Conservation (phyloP, 2,329 filamentous ascomycete genomes). For the Aspergillus nomiae region DNA sequence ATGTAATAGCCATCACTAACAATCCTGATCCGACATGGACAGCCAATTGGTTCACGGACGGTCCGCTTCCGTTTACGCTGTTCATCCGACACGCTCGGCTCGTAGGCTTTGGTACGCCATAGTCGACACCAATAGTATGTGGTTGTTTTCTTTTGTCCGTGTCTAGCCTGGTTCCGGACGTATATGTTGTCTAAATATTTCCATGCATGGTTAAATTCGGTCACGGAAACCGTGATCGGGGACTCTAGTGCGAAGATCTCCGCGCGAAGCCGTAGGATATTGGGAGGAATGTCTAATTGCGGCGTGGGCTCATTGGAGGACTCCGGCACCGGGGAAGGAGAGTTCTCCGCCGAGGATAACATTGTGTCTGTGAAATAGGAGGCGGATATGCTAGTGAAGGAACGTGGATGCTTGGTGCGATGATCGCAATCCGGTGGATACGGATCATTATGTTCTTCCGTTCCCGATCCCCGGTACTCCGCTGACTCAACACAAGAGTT, state of each 20-base stretch:
- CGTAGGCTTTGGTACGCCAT: neutral
- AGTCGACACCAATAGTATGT: neutral
- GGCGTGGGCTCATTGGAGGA: neutral
- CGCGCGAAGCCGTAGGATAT: neutral
- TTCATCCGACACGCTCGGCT: neutral
- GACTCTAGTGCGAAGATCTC: neutral
- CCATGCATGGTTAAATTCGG: neutral
- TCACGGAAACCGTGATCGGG: neutral
- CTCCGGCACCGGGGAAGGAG: neutral
- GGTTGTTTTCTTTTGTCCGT: neutral
- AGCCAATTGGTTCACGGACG: neutral
- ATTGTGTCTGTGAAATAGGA: slow-evolving; percentile 1
- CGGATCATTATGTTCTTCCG: neutral
- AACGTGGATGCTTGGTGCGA: neutral
- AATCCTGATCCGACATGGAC: neutral
- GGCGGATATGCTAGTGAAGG: neutral
- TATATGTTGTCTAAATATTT: neutral
- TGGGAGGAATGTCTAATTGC: neutral
- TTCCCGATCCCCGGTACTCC: neutral
- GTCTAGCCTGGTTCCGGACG: neutral
- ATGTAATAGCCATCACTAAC: neutral
- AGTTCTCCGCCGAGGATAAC: neutral
- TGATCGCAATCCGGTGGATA: neutral
- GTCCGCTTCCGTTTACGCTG: neutral
- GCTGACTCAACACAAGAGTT: neutral